Conservation (phyloP, 768 basidiomycete species). For the Atractiella rhizophila region DNA sequence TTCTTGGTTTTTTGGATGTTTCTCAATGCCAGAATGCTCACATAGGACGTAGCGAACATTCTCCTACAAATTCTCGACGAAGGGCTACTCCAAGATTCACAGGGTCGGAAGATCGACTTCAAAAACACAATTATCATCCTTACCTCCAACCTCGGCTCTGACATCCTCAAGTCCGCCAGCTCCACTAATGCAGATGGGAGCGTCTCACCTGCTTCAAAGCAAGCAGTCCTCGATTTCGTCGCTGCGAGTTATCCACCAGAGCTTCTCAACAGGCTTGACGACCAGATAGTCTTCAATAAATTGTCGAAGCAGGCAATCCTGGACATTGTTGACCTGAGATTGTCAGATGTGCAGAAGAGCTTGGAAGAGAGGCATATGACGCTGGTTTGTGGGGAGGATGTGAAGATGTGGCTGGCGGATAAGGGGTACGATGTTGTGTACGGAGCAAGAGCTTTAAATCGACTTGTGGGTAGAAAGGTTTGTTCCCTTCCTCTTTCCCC, state of each 20-base stretch:
- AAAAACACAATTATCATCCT: slow-evolving; percentile 16
- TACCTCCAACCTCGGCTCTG: slow-evolving; percentile 13
- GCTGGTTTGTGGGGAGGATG: not conserved
- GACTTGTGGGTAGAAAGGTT: too few species aligned
- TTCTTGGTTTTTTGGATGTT: too few species aligned
- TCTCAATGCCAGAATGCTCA: too few species aligned
- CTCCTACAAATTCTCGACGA: slow-evolving; percentile 24
- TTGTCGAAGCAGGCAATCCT: slow-evolving; percentile 46
- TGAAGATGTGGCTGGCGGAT: not conserved
- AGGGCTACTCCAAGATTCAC: slow-evolving; percentile 21
- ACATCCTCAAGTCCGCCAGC: slow-evolving; percentile 16
- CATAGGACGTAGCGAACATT: slow-evolving; percentile 20
- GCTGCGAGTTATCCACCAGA: slow-evolving; percentile 9
- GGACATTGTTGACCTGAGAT: slow-evolving; percentile 42
- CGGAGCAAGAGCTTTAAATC: not conserved
- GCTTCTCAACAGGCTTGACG: slow-evolving; percentile 20
- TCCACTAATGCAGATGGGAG: slow-evolving; percentile 3
- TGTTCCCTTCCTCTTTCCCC: too few species aligned
- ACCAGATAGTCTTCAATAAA: slow-evolving; percentile 36
- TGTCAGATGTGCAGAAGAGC: not conserved
- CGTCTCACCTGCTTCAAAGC: slow-evolving; percentile 3
- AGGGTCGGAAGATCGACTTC: slow-evolving; percentile 20
- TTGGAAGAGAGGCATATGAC: not conserved
- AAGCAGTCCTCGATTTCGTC: slow-evolving; percentile 2
- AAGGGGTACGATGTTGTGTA: not conserved